phyloP scores from a whole-genome alignment of 768 basidiomycete genomes.

The Suillus weaverae region DNA sequence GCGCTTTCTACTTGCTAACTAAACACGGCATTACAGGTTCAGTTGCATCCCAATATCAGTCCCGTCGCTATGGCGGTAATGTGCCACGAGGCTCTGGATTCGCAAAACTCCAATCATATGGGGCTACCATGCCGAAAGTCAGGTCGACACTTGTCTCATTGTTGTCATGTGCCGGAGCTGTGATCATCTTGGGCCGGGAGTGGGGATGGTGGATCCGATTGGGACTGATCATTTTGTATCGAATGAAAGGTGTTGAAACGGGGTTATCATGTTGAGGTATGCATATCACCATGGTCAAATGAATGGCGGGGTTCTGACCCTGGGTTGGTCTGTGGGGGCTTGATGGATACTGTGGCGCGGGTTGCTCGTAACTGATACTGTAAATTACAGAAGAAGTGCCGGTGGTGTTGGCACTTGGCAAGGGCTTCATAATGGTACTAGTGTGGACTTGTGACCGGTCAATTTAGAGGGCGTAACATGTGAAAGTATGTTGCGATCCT shows the following conservation, averaged over 20 bases:
- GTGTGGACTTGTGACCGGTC: background rate
- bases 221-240: background rate
- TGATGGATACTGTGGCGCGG: no score
- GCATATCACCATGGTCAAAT: background rate
- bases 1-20: background rate
- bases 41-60: slow-evolving; percentile 9
- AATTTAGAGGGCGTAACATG: background rate
- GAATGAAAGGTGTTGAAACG: background rate
- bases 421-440: background rate
- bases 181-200: background rate
- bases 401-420: background rate
- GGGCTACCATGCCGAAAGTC: background rate
- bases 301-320: background rate
- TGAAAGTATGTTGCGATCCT: background rate
- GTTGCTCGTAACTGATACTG: background rate
- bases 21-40: background rate
- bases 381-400: background rate
- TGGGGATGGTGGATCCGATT: background rate
- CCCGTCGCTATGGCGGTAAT: slow-evolving; percentile 4
- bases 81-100: slow-evolving; percentile 7
- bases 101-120: slow-evolving; percentile 9
- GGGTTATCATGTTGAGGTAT: background rate
- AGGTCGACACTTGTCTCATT: background rate
- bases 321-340: background rate
- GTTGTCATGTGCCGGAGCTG: background rate